Evolutionary conservation across 139 green algal genomes (phyloP), one percentile per base, ranked within the genome.

Genomic region (Eudorina sp.): DNA sequence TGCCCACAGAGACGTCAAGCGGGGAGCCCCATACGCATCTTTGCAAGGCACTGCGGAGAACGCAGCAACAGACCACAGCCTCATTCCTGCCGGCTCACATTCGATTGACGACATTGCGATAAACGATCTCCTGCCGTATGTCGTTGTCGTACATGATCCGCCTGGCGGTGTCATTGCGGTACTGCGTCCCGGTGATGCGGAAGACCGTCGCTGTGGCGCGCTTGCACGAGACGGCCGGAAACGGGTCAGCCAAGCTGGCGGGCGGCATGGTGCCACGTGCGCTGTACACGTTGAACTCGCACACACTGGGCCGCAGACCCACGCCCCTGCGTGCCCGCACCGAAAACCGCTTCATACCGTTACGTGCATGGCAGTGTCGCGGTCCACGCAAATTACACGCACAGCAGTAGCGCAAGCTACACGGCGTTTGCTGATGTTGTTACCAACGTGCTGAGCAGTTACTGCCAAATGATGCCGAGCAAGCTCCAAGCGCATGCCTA

Each of bases 281-380:
- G 27, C 34, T 55, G 40, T 40, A 85, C 25, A 11, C 78, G 78
- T 85, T 85, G 55, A 85, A 85, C 38, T 85, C 55, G 58, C 78
- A 85, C 11, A 85, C 55, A 40, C 78, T 85, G 34, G 78, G 78
- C 11, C 78, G 53, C 11, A 23, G 7, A 4, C 9, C 70, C 23
- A 4, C 6, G 29, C 45, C 45, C 68, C 68, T 76, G 68, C 64
- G 13, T 16, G 51, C 51, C 13, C 13, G 51, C 13, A 58, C 16
- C 13, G 51, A n/a, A n/a, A n/a, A n/a, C n/a, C n/a, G n/a, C n/a
- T n/a, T n/a, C n/a, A n/a, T n/a, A n/a, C n/a, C n/a, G n/a, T n/a
- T n/a, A n/a, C n/a, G n/a, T n/a, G n/a, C n/a, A n/a, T n/a, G n/a
- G n/a, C n/a, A n/a, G n/a, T n/a, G n/a, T n/a, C n/a, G n/a, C n/a